Conservation (phyloP, 768 basidiomycete species). For the Boletus sp. region DNA sequence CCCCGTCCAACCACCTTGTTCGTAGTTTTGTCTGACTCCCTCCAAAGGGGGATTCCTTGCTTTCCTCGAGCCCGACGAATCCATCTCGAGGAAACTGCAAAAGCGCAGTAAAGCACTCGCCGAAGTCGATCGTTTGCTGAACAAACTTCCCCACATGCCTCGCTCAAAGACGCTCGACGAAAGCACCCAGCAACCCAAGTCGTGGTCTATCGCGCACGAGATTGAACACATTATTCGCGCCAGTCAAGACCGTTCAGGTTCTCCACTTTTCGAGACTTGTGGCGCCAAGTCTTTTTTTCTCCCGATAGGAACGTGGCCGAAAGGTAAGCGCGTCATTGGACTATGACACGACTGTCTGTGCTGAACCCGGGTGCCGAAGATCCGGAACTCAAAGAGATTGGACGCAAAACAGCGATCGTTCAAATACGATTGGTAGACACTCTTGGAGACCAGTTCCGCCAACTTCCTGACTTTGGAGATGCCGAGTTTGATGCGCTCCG, state of each 20-base stretch:
- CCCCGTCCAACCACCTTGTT: background rate
- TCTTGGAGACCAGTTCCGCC: constrained; percentile 4
- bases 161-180: background rate
- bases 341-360: background rate
- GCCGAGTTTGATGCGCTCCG: background rate
- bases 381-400: constrained; percentile 1
- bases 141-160: constrained; percentile 3
- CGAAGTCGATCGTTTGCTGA: constrained; percentile 4
- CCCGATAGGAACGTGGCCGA: constrained; percentile 6
- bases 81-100: background rate
- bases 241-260: background rate
- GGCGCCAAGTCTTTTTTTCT: background rate
- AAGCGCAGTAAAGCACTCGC: background rate
- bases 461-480: background rate
- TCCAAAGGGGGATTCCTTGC: background rate
- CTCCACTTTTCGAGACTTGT: background rate
- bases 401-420: background rate
- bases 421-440: constrained; percentile 1
- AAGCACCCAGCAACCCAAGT: background rate
- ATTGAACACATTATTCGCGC: background rate
- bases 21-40: background rate
- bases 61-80: constrained; percentile 3
- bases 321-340: background rate
- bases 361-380: background rate
- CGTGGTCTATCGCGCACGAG: constrained; percentile 2